Evolutionary conservation across 805 yeast genomes (phyloP), one percentile per base, ranked within the genome.

Genomic region (Jamesozyma piceae): DNA sequence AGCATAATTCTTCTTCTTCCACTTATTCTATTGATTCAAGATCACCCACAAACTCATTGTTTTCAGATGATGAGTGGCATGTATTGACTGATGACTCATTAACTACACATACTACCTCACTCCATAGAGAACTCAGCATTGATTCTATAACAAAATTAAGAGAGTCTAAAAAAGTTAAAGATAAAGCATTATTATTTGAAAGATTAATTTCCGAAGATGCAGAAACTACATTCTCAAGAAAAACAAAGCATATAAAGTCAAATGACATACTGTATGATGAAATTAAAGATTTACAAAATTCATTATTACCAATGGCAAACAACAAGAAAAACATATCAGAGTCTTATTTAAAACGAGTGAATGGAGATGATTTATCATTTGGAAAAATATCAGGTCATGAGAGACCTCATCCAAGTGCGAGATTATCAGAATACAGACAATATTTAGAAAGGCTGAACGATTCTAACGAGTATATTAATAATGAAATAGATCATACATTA

Each of bases 101-200:
- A 5, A 18, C 35, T 18, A 13, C 38, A 17, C 38, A 26, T 2
- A 17, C 30, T 8, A 9, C 28, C 3, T 36, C 31, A 18, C 29
- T 20, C 3, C 17, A 37, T 19, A 37, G 35, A 29, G 36, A 42
- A 6, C 26, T 42, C 18, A 26, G 36, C 30, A 19, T 18, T 9
- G 54, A 54, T 22, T 52, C 58, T 11, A 45, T 60, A 14, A 48
- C 42, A 29, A 51, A 54, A 32, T 43, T 61, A 28, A 57, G 61
- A 44, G 47, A 49, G 19, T 58, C 66, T 1, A 57, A 48, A 14
- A 59, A 55, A 39, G 66, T 61, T 15, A 59, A 51, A 30, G 64
- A 62, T 34, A 62, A 60, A 39, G 57, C 60, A 1, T 49, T 52
- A 21, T 38, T 62, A 24, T 62, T 58, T 43, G 66, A 62, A 39